phyloP scores from a whole-genome alignment of 345 rosid species.

The Aquilaria yunnanensis region DNA sequence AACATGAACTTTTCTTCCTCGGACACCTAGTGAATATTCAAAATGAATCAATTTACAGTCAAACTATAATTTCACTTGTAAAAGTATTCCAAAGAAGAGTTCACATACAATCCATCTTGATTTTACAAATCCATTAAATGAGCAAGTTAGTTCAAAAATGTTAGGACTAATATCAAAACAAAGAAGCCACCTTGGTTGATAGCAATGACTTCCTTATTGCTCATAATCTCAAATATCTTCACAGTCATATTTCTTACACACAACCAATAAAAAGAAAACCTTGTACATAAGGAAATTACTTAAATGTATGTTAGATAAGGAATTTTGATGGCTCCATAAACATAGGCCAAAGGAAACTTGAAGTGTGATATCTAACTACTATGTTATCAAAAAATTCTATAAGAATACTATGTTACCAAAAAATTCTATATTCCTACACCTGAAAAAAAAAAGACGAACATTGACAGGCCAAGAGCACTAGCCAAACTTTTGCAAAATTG shows the following conservation, averaged over 20 bases:
- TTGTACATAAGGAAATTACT: slow-evolving; percentile 32
- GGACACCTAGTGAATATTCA: slow-evolving; percentile 92
- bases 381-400: too few species aligned
- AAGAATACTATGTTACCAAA: neutral
- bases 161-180: neutral
- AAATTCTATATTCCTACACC: neutral
- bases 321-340: neutral
- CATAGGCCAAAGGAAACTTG: neutral
- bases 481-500: neutral
- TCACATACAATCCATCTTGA: too few species aligned
- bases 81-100: too few species aligned
- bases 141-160: neutral
- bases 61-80: too few species aligned
- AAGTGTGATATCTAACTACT: too few species aligned
- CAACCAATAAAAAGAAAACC: slow-evolving; percentile 95
- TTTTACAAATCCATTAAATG: neutral
- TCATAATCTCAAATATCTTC: slow-evolving; percentile 68
- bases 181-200: slow-evolving; percentile 74
- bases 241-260: slow-evolving; percentile 76
- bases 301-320: neutral
- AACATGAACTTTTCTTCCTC: slow-evolving; percentile 74
- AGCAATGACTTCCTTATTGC: slow-evolving; percentile 83
- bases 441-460: neutral
- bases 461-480: neutral
- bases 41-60: slow-evolving; percentile 6